Conservation (phyloP, 176 grass and related monocot species). For the Carex pumila region DNA sequence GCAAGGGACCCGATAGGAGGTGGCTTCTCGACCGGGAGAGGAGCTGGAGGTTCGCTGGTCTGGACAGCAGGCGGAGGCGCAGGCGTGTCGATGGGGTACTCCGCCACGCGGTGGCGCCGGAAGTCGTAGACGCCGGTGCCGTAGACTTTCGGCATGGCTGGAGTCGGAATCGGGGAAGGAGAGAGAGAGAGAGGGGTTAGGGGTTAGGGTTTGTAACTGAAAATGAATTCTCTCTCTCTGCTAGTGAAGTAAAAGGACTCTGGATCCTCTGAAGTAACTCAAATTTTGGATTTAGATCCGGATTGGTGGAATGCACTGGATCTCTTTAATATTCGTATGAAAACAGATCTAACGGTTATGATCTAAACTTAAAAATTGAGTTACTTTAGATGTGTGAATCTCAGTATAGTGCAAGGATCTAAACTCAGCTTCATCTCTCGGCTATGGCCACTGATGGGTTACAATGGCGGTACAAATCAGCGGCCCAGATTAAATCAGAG, state of each 20-base stretch:
- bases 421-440: too few relatives aligned
- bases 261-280: too few relatives aligned
- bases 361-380: too few relatives aligned
- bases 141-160: constrained; percentile 87
- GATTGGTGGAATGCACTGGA: too few relatives aligned
- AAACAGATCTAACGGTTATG: too few relatives aligned
- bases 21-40: constrained; percentile 23
- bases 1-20: constrained; percentile 18
- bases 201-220: neutral
- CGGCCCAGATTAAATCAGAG: neutral
- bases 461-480: neutral
- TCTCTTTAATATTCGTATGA: too few relatives aligned
- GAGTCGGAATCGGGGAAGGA: neutral
- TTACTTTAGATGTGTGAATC: too few relatives aligned
- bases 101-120: constrained; percentile 79
- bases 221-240: neutral
- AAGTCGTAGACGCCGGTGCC: constrained; percentile 91
- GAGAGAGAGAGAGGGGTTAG: neutral
- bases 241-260: too few relatives aligned
- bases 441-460: neutral
- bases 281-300: too few relatives aligned
- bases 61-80: neutral
- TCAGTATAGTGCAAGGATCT: too few relatives aligned
- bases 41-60: neutral
- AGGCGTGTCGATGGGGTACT: constrained; percentile 51